Base-by-base conservation (phyloP, 2,329 filamentous ascomycete species). In the Aureobasidium lini region DNA sequence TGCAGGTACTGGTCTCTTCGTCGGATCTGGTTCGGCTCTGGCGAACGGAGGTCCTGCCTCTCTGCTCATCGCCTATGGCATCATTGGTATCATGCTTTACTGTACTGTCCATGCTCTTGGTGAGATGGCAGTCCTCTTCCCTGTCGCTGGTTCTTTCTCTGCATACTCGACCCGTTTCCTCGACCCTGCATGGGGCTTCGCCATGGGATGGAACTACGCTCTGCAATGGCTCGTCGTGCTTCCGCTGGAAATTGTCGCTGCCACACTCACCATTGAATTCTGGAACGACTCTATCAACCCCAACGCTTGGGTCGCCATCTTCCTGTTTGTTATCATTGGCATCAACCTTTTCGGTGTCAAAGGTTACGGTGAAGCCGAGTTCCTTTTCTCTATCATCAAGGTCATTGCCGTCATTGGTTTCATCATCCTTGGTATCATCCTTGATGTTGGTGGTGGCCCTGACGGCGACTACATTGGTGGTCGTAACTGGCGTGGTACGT, bases 281-380 rank as follows among this genome's bases (percentile, higher is more conserved):
- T 96, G 91, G 91, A 71, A 80, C 7, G 68, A 64, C 0, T 18
- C 72, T 34, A 73, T 90, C 59, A 81, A 84, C 31, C 84, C 85
- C 63, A 84, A 87, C 57, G 86, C 89, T 31, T 96, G 89, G 75
- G 89, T 96, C 29, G 83, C 89, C 43, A 77, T 96, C 44, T 96
- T 96, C 72, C 82, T 94, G 60, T 62, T 84, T 15, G 67, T 87
- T 58, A 93, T 96, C 65, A 80, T 95, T 46, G 66, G 73, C 32
- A 95, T 96, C 75, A 96, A 96, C 70, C 73, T 95, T 64, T 94
- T 93, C 67, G 90, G 91, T 53, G 88, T 96, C 63, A 89, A 88
- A 69, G 89, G 88, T 29, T 96, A 95, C 66, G 91, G 90, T 68
- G 91, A 95, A 72, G 90, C 89, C 15, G 91, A 96, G 68, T 95